Evolutionary conservation across 345 rosid species (phyloP).

Genomic region (Angophora floribunda): DNA sequence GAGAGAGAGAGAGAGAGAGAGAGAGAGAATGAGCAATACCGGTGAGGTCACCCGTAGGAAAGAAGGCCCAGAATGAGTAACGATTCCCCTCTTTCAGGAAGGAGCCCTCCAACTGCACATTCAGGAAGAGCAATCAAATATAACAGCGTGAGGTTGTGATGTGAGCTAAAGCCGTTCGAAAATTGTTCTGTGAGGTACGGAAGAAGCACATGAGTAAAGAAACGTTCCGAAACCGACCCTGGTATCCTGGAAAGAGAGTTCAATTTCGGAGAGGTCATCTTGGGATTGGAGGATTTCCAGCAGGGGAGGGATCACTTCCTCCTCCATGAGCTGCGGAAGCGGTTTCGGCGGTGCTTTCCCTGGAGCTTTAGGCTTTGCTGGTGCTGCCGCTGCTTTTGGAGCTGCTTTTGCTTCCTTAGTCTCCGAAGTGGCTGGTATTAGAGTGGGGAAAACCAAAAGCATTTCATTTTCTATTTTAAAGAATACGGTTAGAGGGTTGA

Average conservation of each 20-base stretch:
- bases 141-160: background rate
- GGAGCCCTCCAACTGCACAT: conserved; percentile 71
- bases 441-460: background rate
- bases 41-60: conserved; percentile 60
- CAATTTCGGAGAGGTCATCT: conserved; percentile 49
- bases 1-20: background rate
- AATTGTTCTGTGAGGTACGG: background rate
- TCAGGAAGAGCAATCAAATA: background rate
- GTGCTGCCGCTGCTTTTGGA: conserved; percentile 28
- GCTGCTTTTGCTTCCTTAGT: conserved; percentile 31
- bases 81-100: conserved; percentile 50
- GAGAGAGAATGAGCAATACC: conserved; percentile 15
- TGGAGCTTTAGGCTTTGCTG: conserved; percentile 46
- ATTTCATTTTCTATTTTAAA: background rate
- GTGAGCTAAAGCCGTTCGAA: background rate
- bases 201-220: background rate
- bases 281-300: conserved; percentile 57
- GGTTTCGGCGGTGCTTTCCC: conserved; percentile 59
- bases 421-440: conserved; percentile 28
- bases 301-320: conserved; percentile 85
- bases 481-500: background rate
- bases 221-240: conserved; percentile 25
- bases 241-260: conserved; percentile 62
- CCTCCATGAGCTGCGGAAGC: conserved; percentile 67
- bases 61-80: conserved; percentile 87